These are phyloP conservation scores for Guadua angustifolia DNA, from an alignment of 176 grass and related monocot genomes.

Conservation along the genomic window DNA sequence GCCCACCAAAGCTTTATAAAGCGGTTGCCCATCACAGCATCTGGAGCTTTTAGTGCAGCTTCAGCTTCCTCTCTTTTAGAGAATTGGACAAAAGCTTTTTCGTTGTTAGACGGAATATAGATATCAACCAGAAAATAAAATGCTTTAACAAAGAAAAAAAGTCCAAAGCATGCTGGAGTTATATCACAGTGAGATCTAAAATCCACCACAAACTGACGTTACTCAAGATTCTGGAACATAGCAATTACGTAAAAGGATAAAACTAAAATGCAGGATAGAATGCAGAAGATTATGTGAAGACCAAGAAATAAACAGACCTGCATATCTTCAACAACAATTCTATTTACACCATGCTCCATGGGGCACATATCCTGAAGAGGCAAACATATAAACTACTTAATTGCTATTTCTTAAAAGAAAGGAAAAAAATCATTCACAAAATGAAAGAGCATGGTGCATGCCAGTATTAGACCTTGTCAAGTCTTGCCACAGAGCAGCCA, in stretches of 20 bases:
- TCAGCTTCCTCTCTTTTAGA: slow-evolving; percentile 95
- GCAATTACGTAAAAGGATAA: slow-evolving; percentile 19
- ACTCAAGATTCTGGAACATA: neutral
- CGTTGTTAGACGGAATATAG: slow-evolving; percentile 79
- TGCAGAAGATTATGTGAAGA: slow-evolving; percentile 37
- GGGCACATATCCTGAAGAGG: slow-evolving; percentile 98
- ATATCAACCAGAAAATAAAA: slow-evolving; percentile 62
- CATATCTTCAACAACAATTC: slow-evolving; percentile 97
- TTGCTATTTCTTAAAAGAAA: too few relatives aligned
- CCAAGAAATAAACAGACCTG: slow-evolving; percentile 69
- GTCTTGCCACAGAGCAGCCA: too few relatives aligned
- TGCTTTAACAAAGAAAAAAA: slow-evolving; percentile 9
- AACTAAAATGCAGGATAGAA: slow-evolving; percentile 38
- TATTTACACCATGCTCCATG: slow-evolving; percentile 98
- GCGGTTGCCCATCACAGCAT: slow-evolving; percentile 99
- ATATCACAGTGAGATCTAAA: slow-evolving; percentile 11
- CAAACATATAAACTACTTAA: too few relatives aligned
- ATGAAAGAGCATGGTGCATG: too few relatives aligned
- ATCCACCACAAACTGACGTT: neutral
- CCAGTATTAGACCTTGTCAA: too few relatives aligned
- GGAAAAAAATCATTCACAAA: too few relatives aligned
- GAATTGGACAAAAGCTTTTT: slow-evolving; percentile 98
- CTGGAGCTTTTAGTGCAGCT: slow-evolving; percentile 86
- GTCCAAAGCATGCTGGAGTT: slow-evolving; percentile 35
- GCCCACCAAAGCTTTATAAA: slow-evolving; percentile 99